phyloP scores from a whole-genome alignment of 345 rosid genomes.

The Anastatica hierochuntica region DNA sequence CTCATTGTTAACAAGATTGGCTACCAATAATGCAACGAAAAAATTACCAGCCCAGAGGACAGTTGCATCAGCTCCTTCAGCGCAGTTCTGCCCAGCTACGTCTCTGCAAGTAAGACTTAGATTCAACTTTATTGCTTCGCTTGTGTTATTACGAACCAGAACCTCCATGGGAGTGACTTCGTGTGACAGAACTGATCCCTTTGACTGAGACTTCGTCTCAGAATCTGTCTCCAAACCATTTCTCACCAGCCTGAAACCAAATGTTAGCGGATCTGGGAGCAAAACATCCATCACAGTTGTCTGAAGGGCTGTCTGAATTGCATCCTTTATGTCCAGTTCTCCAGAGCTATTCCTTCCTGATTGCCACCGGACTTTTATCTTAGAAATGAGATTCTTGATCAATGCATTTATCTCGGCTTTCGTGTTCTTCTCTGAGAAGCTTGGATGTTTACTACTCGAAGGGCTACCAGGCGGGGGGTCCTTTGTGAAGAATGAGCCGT shows the following conservation, averaged over 20 bases:
- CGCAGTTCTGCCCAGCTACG: conserved; percentile 89
- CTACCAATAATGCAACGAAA: background rate
- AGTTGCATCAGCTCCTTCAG: conserved; percentile 77
- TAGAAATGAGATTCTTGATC: conserved; percentile 73
- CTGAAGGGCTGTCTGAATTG: conserved; percentile 83
- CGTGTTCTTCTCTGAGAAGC: conserved; percentile 77
- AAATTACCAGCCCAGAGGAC: conserved; percentile 84
- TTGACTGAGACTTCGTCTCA: conserved; percentile 17
- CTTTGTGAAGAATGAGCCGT: conserved; percentile 70
- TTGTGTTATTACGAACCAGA: conserved; percentile 79
- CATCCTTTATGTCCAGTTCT: conserved; percentile 81
- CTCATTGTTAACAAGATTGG: too few species aligned
- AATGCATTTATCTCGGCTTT: conserved; percentile 85
- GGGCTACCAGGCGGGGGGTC: conserved; percentile 44
- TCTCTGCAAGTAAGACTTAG: conserved; percentile 83
- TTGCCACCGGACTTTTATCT: conserved; percentile 91
- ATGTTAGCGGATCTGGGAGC: conserved; percentile 94
- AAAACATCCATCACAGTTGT: conserved; percentile 89
- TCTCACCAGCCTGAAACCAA: conserved; percentile 73
- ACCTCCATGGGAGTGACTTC: conserved; percentile 91
- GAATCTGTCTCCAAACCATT: conserved; percentile 23
- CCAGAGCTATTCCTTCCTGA: conserved; percentile 96
- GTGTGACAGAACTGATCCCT: conserved; percentile 56
- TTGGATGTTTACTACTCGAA: conserved; percentile 34
- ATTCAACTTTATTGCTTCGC: conserved; percentile 67